phyloP scores from a whole-genome alignment of 2,329 filamentous ascomycete genomes.

The Fusarium haematococcum region DNA sequence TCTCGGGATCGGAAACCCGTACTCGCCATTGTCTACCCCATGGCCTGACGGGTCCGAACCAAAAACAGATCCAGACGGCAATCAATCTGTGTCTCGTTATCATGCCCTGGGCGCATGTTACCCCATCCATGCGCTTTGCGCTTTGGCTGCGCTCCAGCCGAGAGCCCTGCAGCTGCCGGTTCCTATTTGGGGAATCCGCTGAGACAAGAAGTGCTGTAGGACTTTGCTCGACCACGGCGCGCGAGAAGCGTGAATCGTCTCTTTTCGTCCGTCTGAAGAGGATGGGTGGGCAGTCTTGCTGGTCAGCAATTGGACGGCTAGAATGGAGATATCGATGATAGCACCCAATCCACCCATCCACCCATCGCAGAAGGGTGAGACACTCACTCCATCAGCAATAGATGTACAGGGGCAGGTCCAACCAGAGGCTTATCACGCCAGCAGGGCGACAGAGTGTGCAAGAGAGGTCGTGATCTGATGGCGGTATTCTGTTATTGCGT shows the following conservation, averaged over 20 bases:
- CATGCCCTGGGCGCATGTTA: constrained; percentile 3
- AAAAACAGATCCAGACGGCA: neutral
- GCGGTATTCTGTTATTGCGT: neutral
- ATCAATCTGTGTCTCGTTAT: constrained; percentile 11
- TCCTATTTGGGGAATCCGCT: constrained; percentile 26
- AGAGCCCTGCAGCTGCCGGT: constrained; percentile 9
- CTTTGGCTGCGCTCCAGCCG: neutral
- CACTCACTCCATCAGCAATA: neutral
- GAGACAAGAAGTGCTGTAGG: neutral
- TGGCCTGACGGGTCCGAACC: neutral
- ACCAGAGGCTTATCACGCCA: constrained; percentile 7
- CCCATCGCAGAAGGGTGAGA: neutral
- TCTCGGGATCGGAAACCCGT: neutral
- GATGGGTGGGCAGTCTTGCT: constrained; percentile 12
- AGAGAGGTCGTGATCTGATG: constrained; percentile 5
- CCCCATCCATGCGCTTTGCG: neutral
- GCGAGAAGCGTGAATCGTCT: neutral
- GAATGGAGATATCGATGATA: constrained; percentile 15
- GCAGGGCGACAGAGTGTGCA: constrained; percentile 3
- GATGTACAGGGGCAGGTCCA: constrained; percentile 19
- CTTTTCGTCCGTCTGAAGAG: constrained; percentile 4
- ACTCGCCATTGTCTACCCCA: constrained; percentile 1
- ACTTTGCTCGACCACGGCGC: neutral
- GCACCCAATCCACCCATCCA: neutral
- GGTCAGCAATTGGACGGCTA: constrained; percentile 5